Percentiles rank a stretch among this genome's conserved stretches.
Evolutionary conservation across 192 early-diverging fungal genomes (phyloP).

Genomic region (Backusella parvicylindrica): DNA sequence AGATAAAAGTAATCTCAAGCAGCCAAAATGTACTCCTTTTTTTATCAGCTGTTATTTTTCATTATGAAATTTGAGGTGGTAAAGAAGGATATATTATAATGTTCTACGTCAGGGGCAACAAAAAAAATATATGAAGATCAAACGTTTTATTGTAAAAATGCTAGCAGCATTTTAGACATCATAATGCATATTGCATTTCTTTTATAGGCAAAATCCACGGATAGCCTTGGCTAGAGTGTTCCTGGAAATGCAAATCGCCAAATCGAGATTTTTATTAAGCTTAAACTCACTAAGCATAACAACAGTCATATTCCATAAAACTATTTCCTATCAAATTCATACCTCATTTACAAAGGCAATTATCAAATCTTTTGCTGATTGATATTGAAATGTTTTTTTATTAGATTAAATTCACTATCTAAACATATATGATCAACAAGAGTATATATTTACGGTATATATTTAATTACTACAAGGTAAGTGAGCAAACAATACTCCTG

Average conservation of each 20-base stretch:
- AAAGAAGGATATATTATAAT: background rate
- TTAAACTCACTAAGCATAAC: background rate
- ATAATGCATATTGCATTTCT: background rate
- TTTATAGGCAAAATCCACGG: background rate
- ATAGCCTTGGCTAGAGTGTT: background rate
- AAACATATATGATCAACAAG: background rate
- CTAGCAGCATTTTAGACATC: background rate
- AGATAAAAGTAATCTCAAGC: background rate
- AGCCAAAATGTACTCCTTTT: background rate
- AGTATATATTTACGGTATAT: background rate
- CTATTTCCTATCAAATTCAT: background rate
- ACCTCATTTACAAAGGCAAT: background rate
- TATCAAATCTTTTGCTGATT: background rate
- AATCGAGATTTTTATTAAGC: background rate
- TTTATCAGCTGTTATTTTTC: background rate
- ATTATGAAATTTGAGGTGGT: background rate
- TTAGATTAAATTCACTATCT: background rate
- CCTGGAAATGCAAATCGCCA: background rate
- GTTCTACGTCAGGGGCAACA: background rate
- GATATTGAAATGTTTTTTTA: background rate
- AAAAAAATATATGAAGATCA: background rate
- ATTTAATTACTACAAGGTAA: background rate
- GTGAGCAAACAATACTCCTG: background rate
- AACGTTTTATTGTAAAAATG: background rate
- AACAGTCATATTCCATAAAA: background rate